A percentile compares a stretch with the other conserved stretches of the same genome.
phyloP scores from a whole-genome alignment of 805 yeast genomes.

The Debaryomyces castellii region DNA sequence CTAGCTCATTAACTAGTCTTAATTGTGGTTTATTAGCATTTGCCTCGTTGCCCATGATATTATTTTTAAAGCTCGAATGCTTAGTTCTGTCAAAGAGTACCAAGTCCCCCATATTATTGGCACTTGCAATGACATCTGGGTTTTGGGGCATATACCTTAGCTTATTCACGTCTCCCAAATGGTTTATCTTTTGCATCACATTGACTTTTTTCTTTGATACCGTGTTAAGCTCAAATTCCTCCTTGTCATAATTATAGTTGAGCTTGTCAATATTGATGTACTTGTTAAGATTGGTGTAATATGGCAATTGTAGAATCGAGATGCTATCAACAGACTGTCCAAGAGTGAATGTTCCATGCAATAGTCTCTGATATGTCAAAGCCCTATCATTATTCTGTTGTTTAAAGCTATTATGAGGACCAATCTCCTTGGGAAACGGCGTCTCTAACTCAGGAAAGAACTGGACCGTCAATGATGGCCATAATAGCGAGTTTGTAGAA shows the following conservation, averaged over 20 bases:
- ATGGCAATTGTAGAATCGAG: conserved; percentile 33
- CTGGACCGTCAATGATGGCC: conserved; percentile 45
- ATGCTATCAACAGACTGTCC: conserved; percentile 54
- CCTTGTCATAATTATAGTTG: conserved; percentile 36
- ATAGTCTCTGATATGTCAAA: conserved; percentile 36
- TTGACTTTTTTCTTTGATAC: conserved; percentile 27
- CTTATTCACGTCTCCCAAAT: conserved; percentile 70
- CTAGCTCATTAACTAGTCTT: conserved; percentile 33
- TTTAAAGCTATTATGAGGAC: conserved; percentile 1
- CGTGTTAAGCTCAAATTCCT: conserved; percentile 37
- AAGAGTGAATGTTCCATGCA: conserved; percentile 65
- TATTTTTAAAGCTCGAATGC: conserved; percentile 46
- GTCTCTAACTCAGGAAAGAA: conserved; percentile 41
- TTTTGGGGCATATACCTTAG: conserved; percentile 81
- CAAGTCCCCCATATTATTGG: conserved; percentile 63
- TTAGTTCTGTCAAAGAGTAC: conserved; percentile 81
- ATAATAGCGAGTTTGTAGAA: conserved; percentile 37
- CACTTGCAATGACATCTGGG: conserved; percentile 76
- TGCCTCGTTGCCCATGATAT: conserved; percentile 19
- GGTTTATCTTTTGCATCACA: conserved; percentile 59
- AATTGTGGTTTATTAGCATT: conserved; percentile 51
- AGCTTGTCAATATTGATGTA: conserved; percentile 37
- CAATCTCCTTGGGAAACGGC: conserved; percentile 3
- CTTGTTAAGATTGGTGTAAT: conserved; percentile 28
- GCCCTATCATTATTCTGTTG: conserved; percentile 3